Evolutionary conservation across 202 grass and related monocot genomes (phyloP), one percentile per base, ranked within the genome.

Genomic region (Saccharum hybrid): DNA sequence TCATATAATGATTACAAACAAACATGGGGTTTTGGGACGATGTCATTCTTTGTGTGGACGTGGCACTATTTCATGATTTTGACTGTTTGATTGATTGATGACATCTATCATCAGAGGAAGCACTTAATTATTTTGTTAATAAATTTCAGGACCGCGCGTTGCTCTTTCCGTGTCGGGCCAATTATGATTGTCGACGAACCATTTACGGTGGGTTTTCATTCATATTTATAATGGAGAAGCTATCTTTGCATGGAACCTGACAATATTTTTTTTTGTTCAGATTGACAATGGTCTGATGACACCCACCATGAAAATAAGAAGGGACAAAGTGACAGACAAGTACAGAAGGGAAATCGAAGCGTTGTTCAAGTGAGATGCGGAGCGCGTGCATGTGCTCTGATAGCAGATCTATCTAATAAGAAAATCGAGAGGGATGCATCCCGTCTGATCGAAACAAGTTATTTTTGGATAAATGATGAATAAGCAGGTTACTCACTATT

Each of bases 241-340:
- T 66, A 9, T 74, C 11, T 28, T 16, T 61, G 22, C 6, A 49
- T 68, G 12, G 36, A 63, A 63, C 11, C 18, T 91, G 39, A 66
- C 19, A 66, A 33, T 30, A 0, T 60, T 68, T 88, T 16, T 15
- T 13, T 14, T 13, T 26, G 0, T 85, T 46, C 87, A 98, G 96
- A 88, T 98, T 21, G 91, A 95, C 73, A 98, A 92, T 60, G 96
- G 85, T 63, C 87, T 98, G 76, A 87, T 98, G 93, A 98, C 96
- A 7, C 92, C 96, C 21, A 98, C 96, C 34, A 94, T 98, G 96
- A 98, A 98, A 87, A 75, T 93, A 85, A 76, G 81, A 79, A 90
- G 96, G 69, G 89, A 92, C 67, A 82, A 89, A 89, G 93, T 98
- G 63, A 78, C 82, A n/a, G 80, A 46, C 11, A 90, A 88, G 83